Percentiles rank a stretch among this genome's conserved stretches.
Evolutionary conservation across 1,139 yeast genomes (phyloP).

Genomic region (Geotrichum fermentans): DNA sequence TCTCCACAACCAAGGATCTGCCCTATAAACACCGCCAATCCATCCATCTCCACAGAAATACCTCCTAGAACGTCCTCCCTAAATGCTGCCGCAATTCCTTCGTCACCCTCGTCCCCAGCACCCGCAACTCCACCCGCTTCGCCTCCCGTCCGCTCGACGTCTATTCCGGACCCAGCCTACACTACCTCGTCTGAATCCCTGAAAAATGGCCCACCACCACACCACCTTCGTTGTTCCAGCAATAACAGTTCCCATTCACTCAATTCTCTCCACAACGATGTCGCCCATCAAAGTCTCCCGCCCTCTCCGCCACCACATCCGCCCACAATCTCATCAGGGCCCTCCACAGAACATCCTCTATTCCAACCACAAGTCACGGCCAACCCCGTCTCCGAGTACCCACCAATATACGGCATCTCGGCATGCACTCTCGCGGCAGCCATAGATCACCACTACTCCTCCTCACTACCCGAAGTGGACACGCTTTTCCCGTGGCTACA

Average conservation of each 20-base stretch:
- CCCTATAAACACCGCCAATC: not conserved
- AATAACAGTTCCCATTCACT: not conserved
- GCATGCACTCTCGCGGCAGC: conserved; percentile 32
- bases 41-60: conserved; percentile 4
- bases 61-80: conserved; percentile 11
- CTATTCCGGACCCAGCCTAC: not conserved
- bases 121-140: conserved; percentile 24
- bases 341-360: conserved; percentile 14
- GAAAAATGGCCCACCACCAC: not conserved
- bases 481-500: conserved; percentile 88
- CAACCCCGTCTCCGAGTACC: conserved; percentile 9
- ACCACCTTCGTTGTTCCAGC: not conserved
- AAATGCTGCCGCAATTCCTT: conserved; percentile 1
- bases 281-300: conserved; percentile 6
- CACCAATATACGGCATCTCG: conserved; percentile 28
- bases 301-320: conserved; percentile 10
- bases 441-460: conserved; percentile 34
- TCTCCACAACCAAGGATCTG: conserved; percentile 1
- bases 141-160: conserved; percentile 13
- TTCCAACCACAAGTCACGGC: conserved; percentile 1
- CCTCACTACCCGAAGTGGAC: conserved; percentile 61
- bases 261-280: not conserved
- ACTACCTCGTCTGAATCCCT: not conserved
- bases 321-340: not conserved
- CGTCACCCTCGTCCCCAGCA: conserved; percentile 19